These are phyloP conservation scores for Grosmannia serpens DNA, from an alignment of 2,329 filamentous ascomycete species.

Conservation along the genomic window DNA sequence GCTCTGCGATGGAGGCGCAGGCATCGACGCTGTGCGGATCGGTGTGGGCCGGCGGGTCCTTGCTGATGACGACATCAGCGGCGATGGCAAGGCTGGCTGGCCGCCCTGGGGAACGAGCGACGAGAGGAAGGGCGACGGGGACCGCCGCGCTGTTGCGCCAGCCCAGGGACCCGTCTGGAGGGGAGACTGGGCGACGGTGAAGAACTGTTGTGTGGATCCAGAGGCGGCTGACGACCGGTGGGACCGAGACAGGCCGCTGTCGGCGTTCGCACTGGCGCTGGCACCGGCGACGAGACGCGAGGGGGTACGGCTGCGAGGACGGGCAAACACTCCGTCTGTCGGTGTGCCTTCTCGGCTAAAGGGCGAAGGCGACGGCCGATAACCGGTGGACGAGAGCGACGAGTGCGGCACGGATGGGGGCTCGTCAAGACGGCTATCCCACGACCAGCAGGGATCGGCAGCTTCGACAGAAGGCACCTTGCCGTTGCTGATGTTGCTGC, in stretches of 20 bases:
- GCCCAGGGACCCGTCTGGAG: slow-evolving; percentile 15
- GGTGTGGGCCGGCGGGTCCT: slow-evolving; percentile 31
- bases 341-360: slow-evolving; percentile 5
- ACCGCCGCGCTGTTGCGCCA: background rate
- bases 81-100: background rate
- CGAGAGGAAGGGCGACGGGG: slow-evolving; percentile 9
- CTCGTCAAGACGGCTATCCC: slow-evolving; percentile 53
- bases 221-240: slow-evolving; percentile 5
- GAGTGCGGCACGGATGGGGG: slow-evolving; percentile 22
- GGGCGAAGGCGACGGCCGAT: slow-evolving; percentile 2
- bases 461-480: background rate
- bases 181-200: slow-evolving; percentile 24
- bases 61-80: background rate
- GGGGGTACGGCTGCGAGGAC: background rate
- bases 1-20: slow-evolving; percentile 14
- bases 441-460: slow-evolving; percentile 55
- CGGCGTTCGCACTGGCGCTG: background rate
- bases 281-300: slow-evolving; percentile 4
- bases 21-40: slow-evolving; percentile 42
- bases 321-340: background rate
- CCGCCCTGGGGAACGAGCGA: background rate
- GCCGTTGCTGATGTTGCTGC: background rate
- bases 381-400: background rate
- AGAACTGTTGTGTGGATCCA: slow-evolving; percentile 27
- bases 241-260: background rate